These are phyloP conservation scores for Strombidium stylifer DNA, from an alignment of 73 alveolate species.

Conservation along the genomic window DNA sequence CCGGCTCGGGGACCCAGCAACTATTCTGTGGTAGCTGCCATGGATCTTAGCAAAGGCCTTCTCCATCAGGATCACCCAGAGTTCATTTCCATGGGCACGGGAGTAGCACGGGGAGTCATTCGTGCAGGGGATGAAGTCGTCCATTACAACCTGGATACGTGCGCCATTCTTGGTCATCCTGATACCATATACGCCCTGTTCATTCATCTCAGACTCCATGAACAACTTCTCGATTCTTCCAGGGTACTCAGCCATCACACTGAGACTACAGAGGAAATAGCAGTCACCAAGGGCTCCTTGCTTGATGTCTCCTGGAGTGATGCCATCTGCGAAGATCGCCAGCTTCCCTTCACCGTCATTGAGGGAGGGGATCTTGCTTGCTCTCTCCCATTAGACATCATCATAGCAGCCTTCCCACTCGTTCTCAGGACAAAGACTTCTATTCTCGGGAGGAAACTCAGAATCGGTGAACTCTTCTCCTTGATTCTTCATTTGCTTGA, in stretches of 20 bases:
- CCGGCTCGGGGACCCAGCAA: constrained; percentile 87
- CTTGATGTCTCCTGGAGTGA: constrained; percentile 75
- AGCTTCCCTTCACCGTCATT: constrained; percentile 27
- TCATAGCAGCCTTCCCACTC: too few relatives aligned
- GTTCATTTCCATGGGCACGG: constrained; percentile 78
- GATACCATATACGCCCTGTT: constrained; percentile 48
- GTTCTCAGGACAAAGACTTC: too few relatives aligned
- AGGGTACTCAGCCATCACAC: constrained; percentile 87
- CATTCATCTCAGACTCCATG: constrained; percentile 34
- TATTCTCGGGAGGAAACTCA: too few relatives aligned
- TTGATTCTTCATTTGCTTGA: too few relatives aligned
- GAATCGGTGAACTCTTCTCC: too few relatives aligned
- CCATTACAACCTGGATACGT: constrained; percentile 68
- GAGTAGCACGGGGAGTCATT: constrained; percentile 77
- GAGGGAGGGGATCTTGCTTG: constrained; percentile 19
- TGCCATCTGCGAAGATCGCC: constrained; percentile 50
- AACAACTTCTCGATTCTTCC: constrained; percentile 66
- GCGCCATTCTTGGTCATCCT: constrained; percentile 71
- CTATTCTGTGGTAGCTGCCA: constrained; percentile 88
- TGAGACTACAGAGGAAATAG: constrained; percentile 76
- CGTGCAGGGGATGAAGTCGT: constrained; percentile 83
- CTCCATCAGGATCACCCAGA: constrained; percentile 92
- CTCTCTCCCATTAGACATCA: constrained; percentile 18
- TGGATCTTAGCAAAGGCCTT: constrained; percentile 94
- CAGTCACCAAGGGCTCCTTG: constrained; percentile 93